phyloP scores from a whole-genome alignment of 2,329 filamentous ascomycete species.

The Sporothrix inflata region DNA sequence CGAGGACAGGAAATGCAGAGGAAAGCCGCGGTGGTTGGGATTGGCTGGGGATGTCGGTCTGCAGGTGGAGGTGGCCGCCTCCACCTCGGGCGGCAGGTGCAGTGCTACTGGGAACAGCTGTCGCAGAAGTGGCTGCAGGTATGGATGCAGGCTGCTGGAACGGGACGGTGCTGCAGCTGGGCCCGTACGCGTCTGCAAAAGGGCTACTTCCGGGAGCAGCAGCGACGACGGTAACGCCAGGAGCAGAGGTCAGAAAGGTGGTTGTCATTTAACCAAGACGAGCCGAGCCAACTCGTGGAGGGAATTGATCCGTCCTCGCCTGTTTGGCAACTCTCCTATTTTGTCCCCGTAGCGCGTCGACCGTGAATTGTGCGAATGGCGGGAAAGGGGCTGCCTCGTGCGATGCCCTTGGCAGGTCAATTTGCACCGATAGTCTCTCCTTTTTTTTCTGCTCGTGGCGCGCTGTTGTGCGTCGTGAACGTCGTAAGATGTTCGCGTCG shows the following conservation, averaged over 20 bases:
- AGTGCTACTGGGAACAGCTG: constrained; percentile 13
- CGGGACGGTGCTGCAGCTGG: constrained; percentile 23
- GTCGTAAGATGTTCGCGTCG: constrained; percentile 3
- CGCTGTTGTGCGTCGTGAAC: constrained; percentile 1
- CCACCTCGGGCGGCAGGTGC: background rate
- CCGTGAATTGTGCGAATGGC: background rate
- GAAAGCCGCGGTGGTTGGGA: constrained; percentile 22
- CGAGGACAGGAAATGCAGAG: constrained; percentile 25
- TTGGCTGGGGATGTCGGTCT: constrained; percentile 26
- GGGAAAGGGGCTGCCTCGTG: constrained; percentile 14
- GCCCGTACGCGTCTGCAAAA: constrained; percentile 16
- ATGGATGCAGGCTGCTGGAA: constrained; percentile 16
- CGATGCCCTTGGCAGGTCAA: background rate
- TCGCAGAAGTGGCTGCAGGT: constrained; percentile 18
- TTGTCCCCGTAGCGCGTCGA: background rate
- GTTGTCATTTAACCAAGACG: constrained; percentile 31
- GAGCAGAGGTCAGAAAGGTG: constrained; percentile 16
- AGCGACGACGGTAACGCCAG: constrained; percentile 12
- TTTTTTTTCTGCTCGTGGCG: background rate
- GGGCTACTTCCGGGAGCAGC: constrained; percentile 12
- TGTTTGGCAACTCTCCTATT: constrained; percentile 21
- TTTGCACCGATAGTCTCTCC: background rate
- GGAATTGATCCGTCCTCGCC: constrained; percentile 25
- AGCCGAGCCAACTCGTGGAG: constrained; percentile 22
- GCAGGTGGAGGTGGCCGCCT: constrained; percentile 26